Conservation (phyloP, 2,329 filamentous ascomycete genomes). For the Neonectria ditissima region DNA sequence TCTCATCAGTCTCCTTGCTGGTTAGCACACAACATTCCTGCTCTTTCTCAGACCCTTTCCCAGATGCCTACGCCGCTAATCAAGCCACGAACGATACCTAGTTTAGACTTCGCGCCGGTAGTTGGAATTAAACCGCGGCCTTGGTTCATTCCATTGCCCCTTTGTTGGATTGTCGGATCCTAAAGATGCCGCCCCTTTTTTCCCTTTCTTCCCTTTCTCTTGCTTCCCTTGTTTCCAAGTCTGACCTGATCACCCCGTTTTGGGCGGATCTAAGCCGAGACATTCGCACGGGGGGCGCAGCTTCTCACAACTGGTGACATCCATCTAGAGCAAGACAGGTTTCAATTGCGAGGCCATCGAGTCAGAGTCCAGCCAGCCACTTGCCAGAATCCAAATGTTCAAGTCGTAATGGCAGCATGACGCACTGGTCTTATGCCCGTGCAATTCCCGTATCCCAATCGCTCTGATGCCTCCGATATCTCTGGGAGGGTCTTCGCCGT, state of each 20-base stretch:
- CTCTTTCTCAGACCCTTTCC: too few relatives aligned
- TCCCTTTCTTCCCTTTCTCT: not conserved
- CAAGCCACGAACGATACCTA: constrained; percentile 33
- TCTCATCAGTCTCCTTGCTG: too few relatives aligned
- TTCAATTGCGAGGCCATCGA: not conserved
- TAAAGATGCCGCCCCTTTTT: not conserved
- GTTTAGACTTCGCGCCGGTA: constrained; percentile 8
- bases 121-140: constrained; percentile 22
- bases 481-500: too few relatives aligned
- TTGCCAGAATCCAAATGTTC: not conserved
- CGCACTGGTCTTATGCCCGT: not conserved
- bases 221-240: constrained; percentile 11
- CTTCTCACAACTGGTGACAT: not conserved
- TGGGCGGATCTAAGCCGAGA: constrained; percentile 25
- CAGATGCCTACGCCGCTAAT: constrained; percentile 18
- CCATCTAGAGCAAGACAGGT: not conserved
- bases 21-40: too few relatives aligned
- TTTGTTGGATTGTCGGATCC: not conserved
- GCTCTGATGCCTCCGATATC: not conserved
- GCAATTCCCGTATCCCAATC: not conserved
- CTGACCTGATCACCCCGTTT: not conserved
- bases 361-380: constrained; percentile 20
- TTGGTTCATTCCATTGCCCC: constrained; percentile 31
- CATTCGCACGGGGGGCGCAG: not conserved
- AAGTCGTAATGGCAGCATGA: not conserved